Evolutionary conservation across 768 basidiomycete species (phyloP).

Genomic region (Calocera cornea): DNA sequence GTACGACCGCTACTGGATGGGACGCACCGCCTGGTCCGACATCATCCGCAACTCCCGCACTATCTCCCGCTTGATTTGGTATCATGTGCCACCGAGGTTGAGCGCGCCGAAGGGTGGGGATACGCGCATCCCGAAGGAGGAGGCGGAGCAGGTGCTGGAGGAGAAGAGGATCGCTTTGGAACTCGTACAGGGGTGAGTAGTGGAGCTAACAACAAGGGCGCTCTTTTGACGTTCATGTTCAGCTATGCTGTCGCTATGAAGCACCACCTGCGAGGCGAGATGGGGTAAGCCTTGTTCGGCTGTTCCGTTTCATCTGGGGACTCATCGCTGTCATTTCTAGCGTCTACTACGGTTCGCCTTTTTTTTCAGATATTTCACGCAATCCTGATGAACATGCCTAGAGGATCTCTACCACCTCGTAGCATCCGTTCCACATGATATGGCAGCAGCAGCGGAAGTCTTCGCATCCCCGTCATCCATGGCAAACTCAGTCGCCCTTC

Average conservation of each 20-base stretch:
- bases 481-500: neutral
- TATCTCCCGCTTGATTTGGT: constrained; percentile 44
- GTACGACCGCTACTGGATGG: constrained; percentile 23
- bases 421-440: constrained; percentile 31
- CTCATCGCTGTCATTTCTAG: neutral
- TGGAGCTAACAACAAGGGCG: neutral
- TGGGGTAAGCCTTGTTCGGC: neutral
- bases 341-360: neutral
- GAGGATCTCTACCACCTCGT: constrained; percentile 48
- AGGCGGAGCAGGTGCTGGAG: constrained; percentile 39
- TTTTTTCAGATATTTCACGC: neutral
- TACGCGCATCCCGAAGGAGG: constrained; percentile 28
- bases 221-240: neutral
- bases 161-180: constrained; percentile 51
- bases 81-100: constrained; percentile 42
- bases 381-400: constrained; percentile 44
- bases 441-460: constrained; percentile 28
- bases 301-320: neutral
- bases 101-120: constrained; percentile 28
- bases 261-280: constrained; percentile 44
- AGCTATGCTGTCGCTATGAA: constrained; percentile 47
- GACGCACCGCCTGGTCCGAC: constrained; percentile 32
- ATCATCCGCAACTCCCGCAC: constrained; percentile 39
- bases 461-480: constrained; percentile 14
- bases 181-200: constrained; percentile 40